These are phyloP conservation scores for Nissolia schottii DNA, from an alignment of 306 rosid species.

Conservation along the genomic window DNA sequence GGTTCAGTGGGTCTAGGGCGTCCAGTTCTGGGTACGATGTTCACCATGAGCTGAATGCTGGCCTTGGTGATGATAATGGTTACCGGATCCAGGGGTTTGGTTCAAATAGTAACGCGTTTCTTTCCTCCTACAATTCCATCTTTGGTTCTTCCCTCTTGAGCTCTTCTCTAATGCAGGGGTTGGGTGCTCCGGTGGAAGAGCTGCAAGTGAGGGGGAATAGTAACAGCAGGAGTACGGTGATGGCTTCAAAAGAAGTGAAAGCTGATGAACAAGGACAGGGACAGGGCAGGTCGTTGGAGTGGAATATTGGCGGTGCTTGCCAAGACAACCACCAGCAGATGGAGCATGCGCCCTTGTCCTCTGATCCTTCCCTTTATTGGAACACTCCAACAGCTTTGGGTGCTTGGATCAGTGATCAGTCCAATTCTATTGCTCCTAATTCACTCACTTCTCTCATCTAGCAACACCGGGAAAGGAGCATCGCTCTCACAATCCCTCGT, in stretches of 20 bases:
- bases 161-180: constrained; percentile 40
- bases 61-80: constrained; percentile 45
- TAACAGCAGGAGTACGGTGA: neutral
- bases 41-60: constrained; percentile 37
- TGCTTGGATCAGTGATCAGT: constrained; percentile 77
- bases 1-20: constrained; percentile 35
- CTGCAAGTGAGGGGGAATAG: constrained; percentile 8
- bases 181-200: constrained; percentile 41
- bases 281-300: too few species aligned
- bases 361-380: constrained; percentile 78
- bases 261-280: constrained; percentile 52
- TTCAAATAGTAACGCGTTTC: constrained; percentile 29
- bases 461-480: constrained; percentile 23
- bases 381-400: constrained; percentile 42
- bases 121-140: constrained; percentile 52
- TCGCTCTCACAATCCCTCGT: constrained; percentile 26
- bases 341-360: constrained; percentile 47
- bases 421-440: constrained; percentile 50
- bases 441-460: constrained; percentile 88
- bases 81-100: constrained; percentile 50
- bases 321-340: constrained; percentile 54
- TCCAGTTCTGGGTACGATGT: constrained; percentile 41
- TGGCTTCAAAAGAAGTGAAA: constrained; percentile 53
- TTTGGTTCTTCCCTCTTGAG: constrained; percentile 55
- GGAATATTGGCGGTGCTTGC: constrained; percentile 29